phyloP scores from a whole-genome alignment of 176 grass and related monocot genomes.

The Hordeum marinum region DNA sequence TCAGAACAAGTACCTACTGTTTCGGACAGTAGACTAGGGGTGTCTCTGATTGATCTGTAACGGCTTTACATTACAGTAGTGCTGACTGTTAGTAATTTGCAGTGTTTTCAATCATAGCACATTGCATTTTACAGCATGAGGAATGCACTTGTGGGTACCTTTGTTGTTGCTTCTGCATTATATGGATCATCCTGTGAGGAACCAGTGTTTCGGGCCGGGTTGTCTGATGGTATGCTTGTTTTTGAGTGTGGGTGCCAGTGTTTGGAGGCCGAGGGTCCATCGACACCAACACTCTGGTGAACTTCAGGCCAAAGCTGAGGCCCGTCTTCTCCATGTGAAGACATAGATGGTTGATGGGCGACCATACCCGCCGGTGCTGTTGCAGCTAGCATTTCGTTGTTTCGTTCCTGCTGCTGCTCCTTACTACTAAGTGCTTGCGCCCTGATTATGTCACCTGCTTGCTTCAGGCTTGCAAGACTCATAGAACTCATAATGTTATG shows the following conservation, averaged over 20 bases:
- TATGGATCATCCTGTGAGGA: neutral
- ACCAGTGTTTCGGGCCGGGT: neutral
- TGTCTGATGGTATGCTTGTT: neutral
- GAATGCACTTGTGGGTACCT: neutral
- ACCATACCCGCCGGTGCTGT: neutral
- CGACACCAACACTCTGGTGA: neutral
- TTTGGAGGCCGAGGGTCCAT: neutral
- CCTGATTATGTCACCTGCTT: neutral
- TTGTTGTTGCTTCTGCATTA: neutral
- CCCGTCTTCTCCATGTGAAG: neutral
- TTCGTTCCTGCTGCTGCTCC: neutral
- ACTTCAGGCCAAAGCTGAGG: neutral
- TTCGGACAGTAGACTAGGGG: neutral
- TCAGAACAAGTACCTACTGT: neutral
- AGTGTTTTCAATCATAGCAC: neutral
- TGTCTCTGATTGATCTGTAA: neutral
- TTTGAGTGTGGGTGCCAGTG: neutral
- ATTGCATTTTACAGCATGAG: neutral
- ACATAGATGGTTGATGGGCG: neutral
- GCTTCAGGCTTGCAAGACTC: neutral
- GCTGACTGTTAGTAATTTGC: neutral
- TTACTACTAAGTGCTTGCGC: neutral
- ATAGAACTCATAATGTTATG: neutral
- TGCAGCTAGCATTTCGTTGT: neutral
- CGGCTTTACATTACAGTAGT: neutral